phyloP scores from a whole-genome alignment of 352 stramenopile species.

The Pythium insidiosum region DNA sequence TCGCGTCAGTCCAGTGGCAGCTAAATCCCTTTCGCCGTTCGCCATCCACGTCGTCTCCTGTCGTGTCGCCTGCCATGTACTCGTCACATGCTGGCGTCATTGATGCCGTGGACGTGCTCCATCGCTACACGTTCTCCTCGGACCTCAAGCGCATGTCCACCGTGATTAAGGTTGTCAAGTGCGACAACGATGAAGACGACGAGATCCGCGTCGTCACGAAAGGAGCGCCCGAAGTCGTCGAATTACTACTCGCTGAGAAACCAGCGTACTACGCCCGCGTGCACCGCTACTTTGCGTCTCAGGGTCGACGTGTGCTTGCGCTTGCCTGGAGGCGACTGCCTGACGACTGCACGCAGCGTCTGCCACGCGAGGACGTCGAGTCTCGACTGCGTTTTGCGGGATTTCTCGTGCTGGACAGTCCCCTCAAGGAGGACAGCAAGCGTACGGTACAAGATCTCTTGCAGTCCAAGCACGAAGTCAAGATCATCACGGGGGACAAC shows the following conservation, averaged over 20 bases:
- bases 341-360: slow-evolving; percentile 13
- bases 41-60: not conserved
- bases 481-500: slow-evolving; percentile 96
- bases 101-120: slow-evolving; percentile 47
- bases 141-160: slow-evolving; percentile 90
- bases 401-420: slow-evolving; percentile 91
- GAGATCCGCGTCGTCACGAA: slow-evolving; percentile 79
- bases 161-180: slow-evolving; percentile 38
- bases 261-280: slow-evolving; percentile 51
- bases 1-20: slow-evolving; percentile 78
- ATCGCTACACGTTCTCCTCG: slow-evolving; percentile 86
- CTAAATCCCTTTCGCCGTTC: slow-evolving; percentile 5
- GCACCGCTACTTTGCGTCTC: slow-evolving; percentile 33
- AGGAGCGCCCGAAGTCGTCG: slow-evolving; percentile 89
- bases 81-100: slow-evolving; percentile 21
- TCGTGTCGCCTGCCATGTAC: slow-evolving; percentile 23
- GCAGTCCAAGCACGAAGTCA: slow-evolving; percentile 59
- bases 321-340: slow-evolving; percentile 69
- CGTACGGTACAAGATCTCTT: slow-evolving; percentile 79
- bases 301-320: slow-evolving; percentile 74
- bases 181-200: slow-evolving; percentile 22
- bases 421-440: slow-evolving; percentile 88
- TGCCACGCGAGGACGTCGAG: slow-evolving; percentile 62
- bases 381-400: slow-evolving; percentile 82
- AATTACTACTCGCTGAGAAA: slow-evolving; percentile 58